Conservation (phyloP, 1,284 basidiomycete genomes). For the Ceratobasidium sp. region DNA sequence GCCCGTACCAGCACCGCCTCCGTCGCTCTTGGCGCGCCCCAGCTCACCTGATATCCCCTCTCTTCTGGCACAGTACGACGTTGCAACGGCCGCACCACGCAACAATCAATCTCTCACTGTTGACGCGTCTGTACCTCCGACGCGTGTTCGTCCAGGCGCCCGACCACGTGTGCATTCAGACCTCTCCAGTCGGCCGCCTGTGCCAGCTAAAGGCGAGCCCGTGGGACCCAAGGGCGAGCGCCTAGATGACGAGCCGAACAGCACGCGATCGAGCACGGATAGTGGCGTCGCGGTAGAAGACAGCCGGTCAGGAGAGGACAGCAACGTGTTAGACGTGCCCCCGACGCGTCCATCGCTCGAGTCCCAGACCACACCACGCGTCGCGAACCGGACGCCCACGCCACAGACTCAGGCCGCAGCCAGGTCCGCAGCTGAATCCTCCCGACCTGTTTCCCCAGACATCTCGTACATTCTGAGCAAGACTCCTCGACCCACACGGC, state of each 20-base stretch:
- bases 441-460: slow-evolving; percentile 22
- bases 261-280: slow-evolving; percentile 20
- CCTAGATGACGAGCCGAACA: not conserved
- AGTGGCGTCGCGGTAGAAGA: slow-evolving; percentile 14
- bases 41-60: slow-evolving; percentile 20
- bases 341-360: slow-evolving; percentile 15
- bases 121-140: not conserved
- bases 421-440: not conserved
- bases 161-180: slow-evolving; percentile 23
- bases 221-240: not conserved
- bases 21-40: not conserved
- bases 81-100: too few relatives aligned
- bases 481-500: slow-evolving; percentile 22
- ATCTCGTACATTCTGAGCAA: slow-evolving; percentile 28
- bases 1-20: not conserved
- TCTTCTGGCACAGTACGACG: slow-evolving; percentile 16
- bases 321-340: slow-evolving; percentile 14
- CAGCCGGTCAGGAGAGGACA: not conserved
- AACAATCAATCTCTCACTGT: not conserved
- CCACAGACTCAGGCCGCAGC: not conserved
- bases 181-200: not conserved
- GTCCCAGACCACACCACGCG: slow-evolving; percentile 16
- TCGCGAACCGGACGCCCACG: not conserved
- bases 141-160: slow-evolving; percentile 13
- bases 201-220: not conserved